These are phyloP conservation scores for Lachnellula arida DNA, from an alignment of 2,329 filamentous ascomycete genomes.

Conservation along the genomic window DNA sequence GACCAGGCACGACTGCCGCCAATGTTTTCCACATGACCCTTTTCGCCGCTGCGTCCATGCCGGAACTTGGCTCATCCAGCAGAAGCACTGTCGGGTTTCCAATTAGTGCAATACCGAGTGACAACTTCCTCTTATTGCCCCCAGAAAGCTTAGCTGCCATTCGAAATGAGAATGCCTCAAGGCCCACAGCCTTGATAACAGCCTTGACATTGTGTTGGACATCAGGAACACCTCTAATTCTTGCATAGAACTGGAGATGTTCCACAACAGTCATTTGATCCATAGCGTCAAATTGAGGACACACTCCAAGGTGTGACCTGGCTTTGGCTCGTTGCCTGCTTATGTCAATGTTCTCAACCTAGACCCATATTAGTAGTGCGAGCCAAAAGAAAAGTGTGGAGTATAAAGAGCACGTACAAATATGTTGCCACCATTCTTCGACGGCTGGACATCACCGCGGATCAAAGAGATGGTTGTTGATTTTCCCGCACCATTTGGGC, in stretches of 20 bases:
- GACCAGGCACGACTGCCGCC: slow-evolving; percentile 64
- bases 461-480: slow-evolving; percentile 86
- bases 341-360: slow-evolving; percentile 68
- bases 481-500: slow-evolving; percentile 89
- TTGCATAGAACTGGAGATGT: slow-evolving; percentile 83
- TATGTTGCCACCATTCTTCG: slow-evolving; percentile 66
- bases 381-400: background rate
- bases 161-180: slow-evolving; percentile 63
- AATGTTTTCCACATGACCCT: slow-evolving; percentile 91
- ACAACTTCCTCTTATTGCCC: slow-evolving; percentile 91
- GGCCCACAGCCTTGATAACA: slow-evolving; percentile 75
- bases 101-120: slow-evolving; percentile 84
- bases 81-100: slow-evolving; percentile 84
- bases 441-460: slow-evolving; percentile 77
- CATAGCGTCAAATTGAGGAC: slow-evolving; percentile 82
- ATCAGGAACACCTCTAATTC: slow-evolving; percentile 71
- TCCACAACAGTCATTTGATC: slow-evolving; percentile 88
- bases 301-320: slow-evolving; percentile 78
- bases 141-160: slow-evolving; percentile 79
- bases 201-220: slow-evolving; percentile 72
- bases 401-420: slow-evolving; percentile 38
- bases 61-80: slow-evolving; percentile 83
- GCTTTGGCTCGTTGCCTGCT: slow-evolving; percentile 67
- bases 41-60: slow-evolving; percentile 87
- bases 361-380: background rate